These are phyloP conservation scores for Pythium grandisporangium DNA, from an alignment of 352 stramenopile species.

Conservation along the genomic window DNA sequence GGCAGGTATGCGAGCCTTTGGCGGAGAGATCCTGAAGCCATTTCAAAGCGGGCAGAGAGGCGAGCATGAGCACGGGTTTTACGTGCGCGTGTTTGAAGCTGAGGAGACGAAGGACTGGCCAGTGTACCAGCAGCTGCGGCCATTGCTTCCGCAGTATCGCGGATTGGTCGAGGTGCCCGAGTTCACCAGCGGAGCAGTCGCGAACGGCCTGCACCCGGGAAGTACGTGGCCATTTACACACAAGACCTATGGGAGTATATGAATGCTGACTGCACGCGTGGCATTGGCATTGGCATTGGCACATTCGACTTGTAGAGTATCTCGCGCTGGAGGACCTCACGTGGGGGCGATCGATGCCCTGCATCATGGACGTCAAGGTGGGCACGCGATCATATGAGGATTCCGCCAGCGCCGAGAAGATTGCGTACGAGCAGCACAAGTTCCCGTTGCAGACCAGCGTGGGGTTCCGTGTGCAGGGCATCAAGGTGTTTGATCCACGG, in stretches of 20 bases:
- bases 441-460: constrained; percentile 88
- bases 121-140: constrained; percentile 18
- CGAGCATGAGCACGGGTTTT: constrained; percentile 70
- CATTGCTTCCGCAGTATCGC: constrained; percentile 56
- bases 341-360: constrained; percentile 69
- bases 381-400: constrained; percentile 92
- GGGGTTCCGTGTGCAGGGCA: constrained; percentile 92
- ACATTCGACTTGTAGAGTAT: constrained; percentile 50
- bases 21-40: constrained; percentile 74
- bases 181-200: background rate
- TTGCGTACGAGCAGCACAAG: constrained; percentile 85
- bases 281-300: no score
- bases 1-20: constrained; percentile 48
- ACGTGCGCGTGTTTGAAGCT: constrained; percentile 42
- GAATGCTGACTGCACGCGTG: no score
- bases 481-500: constrained; percentile 78
- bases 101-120: constrained; percentile 5
- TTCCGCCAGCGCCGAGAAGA: constrained; percentile 82
- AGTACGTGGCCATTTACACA: constrained; percentile 17
- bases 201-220: constrained; percentile 18
- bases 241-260: no score
- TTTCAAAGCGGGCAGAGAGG: constrained; percentile 78
- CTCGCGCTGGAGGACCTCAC: constrained; percentile 89
- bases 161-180: constrained; percentile 32
- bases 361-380: constrained; percentile 97